phyloP scores from a whole-genome alignment of 2,329 filamentous ascomycete species.

The Aspergillus aculeatus region DNA sequence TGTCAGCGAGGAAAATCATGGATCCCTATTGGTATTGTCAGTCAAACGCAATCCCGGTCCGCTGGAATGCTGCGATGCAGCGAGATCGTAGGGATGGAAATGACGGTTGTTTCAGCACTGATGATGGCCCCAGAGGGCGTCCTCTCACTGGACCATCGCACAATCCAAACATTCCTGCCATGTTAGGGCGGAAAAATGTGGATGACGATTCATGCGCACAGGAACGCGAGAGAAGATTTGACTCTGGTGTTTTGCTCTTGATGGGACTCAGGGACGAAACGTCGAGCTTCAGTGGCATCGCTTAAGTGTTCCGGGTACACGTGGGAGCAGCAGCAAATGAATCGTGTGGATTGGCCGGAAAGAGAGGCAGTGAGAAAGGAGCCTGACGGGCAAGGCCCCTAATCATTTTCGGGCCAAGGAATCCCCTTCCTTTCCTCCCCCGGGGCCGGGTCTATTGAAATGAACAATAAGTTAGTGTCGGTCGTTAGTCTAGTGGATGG shows the following conservation, averaged over 20 bases:
- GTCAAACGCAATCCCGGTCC: background rate
- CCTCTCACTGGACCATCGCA: background rate
- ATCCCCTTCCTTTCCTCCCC: too few relatives aligned
- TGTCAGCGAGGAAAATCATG: too few relatives aligned
- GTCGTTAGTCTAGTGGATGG: background rate
- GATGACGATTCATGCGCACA: background rate
- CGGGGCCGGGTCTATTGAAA: background rate
- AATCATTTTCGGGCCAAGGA: background rate
- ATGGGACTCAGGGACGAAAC: too few relatives aligned
- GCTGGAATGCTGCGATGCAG: constrained; percentile 5
- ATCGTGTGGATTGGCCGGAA: background rate
- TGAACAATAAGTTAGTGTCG: background rate
- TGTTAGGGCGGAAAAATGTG: constrained; percentile 6
- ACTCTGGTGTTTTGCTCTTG: background rate
- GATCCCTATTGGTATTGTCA: background rate
- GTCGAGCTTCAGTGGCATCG: too few relatives aligned
- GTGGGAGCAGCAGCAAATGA: background rate
- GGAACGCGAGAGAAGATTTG: background rate
- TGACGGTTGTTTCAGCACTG: constrained; percentile 17
- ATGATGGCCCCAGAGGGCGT: background rate
- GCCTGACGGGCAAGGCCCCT: background rate
- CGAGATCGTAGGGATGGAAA: constrained; percentile 19
- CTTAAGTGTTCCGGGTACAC: too few relatives aligned
- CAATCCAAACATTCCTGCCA: constrained; percentile 7
- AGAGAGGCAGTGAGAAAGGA: too few relatives aligned